Evolutionary conservation across 768 basidiomycete genomes (phyloP), one percentile per base, ranked within the genome.

Genomic region (Filobasidium floriforme): DNA sequence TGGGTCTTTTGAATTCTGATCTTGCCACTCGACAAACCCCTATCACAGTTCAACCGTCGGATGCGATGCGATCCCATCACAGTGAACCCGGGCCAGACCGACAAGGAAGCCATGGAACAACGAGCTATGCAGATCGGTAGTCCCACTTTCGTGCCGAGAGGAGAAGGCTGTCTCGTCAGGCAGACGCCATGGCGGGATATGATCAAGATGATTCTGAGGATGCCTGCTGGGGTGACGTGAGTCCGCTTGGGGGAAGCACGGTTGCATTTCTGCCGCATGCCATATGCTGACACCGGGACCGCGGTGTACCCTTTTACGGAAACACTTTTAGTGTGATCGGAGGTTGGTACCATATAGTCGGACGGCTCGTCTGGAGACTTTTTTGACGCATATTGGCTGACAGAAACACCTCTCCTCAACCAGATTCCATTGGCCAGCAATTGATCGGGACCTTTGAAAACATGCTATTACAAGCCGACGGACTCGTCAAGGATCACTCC

Each of bases 201-300:
- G 60, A 37, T 61, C 15, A 40, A 29, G 28, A 61, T 26, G 60
- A 6, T 61, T 2, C 40, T 61, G 60, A 61, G 60, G 41, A 61
- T 61, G 60, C 60, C 60, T 18, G 41, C 40, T 14, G 60, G 60
- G 9, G 26, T 61, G 26, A 61, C 41, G 60, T 61, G 60, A 61
- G 60, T 61, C 7, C 7, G 26, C 5, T 61, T 7, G n/a, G n/a
- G n/a, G n/a, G n/a, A n/a, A n/a, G n/a, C n/a, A n/a, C n/a, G n/a
- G n/a, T n/a, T n/a, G n/a, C n/a, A n/a, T n/a, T n/a, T n/a, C n/a
- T n/a, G n/a, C n/a, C n/a, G n/a, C n/a, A n/a, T n/a, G n/a, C n/a
- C n/a, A n/a, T n/a, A n/a, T n/a, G n/a, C n/a, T n/a, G n/a, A n/a
- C n/a, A n/a, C n/a, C n/a, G n/a, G n/a, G n/a, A n/a, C n/a, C n/a